Percentiles rank a stretch among this genome's conserved stretches.
Conservation (phyloP, 331 rosid genomes). For the Quercus tomentella region DNA sequence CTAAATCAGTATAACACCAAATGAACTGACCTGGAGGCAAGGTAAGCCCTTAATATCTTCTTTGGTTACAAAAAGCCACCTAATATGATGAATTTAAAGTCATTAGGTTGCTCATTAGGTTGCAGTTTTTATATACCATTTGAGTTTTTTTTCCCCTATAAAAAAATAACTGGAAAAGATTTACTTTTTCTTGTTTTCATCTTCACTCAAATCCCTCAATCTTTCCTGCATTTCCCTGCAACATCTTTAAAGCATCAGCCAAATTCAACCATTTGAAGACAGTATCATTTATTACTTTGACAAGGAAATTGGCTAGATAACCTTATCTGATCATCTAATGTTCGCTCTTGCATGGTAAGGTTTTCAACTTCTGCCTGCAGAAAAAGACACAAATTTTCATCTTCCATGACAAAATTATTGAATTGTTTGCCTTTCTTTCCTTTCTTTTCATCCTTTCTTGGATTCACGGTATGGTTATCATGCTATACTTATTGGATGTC, state of each 20-base stretch:
- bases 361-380: slow-evolving; percentile 86
- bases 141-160: neutral
- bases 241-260: slow-evolving; percentile 26
- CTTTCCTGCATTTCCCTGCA: slow-evolving; percentile 91
- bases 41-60: slow-evolving; percentile 88
- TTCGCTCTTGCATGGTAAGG: slow-evolving; percentile 70
- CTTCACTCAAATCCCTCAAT: slow-evolving; percentile 75
- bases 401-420: slow-evolving; percentile 4
- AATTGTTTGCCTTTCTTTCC: neutral
- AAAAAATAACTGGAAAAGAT: neutral
- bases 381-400: slow-evolving; percentile 26
- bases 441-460: neutral
- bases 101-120: slow-evolving; percentile 7
- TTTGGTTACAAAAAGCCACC: slow-evolving; percentile 91
- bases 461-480: neutral
- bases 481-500: neutral
- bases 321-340: slow-evolving; percentile 87
- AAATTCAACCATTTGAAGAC: slow-evolving; percentile 15
- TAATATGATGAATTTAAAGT: slow-evolving; percentile 18
- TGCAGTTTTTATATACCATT: neutral
- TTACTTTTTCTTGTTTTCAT: slow-evolving; percentile 81
- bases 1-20: slow-evolving; percentile 1
- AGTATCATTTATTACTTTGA: slow-evolving; percentile 8
- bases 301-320: slow-evolving; percentile 29
- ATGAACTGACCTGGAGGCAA: slow-evolving; percentile 62